Evolutionary conservation across 2,329 filamentous ascomycete genomes (phyloP).

Genomic region (Arthrobotrys sinensis): DNA sequence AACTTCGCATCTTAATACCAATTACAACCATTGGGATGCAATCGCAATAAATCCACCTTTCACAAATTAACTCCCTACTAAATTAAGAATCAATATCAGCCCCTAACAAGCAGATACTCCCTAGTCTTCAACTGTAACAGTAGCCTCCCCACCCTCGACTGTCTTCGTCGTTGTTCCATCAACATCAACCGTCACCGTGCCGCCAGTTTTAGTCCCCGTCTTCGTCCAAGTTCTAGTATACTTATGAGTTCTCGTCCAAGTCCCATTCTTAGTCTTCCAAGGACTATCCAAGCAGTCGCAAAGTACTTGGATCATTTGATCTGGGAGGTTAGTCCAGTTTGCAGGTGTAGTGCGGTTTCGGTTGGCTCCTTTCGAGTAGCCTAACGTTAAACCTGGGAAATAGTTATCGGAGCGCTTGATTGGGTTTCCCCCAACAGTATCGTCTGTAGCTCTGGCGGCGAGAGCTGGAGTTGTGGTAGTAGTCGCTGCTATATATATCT

Average conservation of each 20-base stretch:
- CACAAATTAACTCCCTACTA: too few relatives aligned
- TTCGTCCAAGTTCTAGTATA: constrained; percentile 32
- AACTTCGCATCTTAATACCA: not conserved
- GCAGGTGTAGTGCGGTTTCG: not conserved
- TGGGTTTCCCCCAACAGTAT: not conserved
- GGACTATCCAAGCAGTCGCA: constrained; percentile 44
- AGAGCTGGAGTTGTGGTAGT: not conserved
- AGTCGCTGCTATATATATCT: not conserved
- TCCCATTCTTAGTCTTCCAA: constrained; percentile 30
- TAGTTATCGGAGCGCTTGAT: constrained; percentile 11
- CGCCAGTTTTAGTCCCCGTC: not conserved
- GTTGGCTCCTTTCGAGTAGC: not conserved
- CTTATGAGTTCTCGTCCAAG: constrained; percentile 9
- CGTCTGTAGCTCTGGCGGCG: not conserved
- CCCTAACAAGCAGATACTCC: not conserved
- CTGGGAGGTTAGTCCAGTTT: constrained; percentile 25
- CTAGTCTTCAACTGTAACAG: constrained; percentile 14
- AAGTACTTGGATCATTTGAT: constrained; percentile 10
- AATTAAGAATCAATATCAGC: too few relatives aligned
- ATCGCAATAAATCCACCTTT: not conserved
- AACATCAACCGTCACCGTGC: constrained; percentile 11
- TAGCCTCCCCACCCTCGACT: constrained; percentile 20
- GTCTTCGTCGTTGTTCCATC: constrained; percentile 24
- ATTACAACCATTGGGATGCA: not conserved
- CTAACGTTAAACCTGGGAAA: constrained; percentile 3